Evolutionary conservation across 495 filamentous ascomycete genomes (phyloP), one percentile per base, ranked within the genome.

Genomic region (Penicillium coffeae): DNA sequence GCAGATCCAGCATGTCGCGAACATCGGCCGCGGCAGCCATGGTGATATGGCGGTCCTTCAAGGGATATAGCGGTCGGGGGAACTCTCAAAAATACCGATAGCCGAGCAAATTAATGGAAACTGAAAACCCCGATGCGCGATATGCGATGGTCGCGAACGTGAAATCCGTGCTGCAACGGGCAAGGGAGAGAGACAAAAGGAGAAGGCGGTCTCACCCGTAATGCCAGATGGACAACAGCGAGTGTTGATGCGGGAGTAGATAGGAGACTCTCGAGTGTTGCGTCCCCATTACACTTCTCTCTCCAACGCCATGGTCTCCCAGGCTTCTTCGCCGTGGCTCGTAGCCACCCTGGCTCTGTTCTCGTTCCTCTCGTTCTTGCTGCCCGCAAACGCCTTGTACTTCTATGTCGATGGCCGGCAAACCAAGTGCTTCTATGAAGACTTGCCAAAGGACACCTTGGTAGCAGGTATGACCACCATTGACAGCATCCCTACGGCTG

Each of bases 401-500:
- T 96, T 98, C 80, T 96, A 88, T 76, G 83, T 97, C 68, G 91
- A 97, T 60, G 87, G 86, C 54, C 78, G 81, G 13, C 68, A 75
- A 60, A 61, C 66, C 40, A 73, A 76, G 55, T 98, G 93, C 72
- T 97, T 98, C 83, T 96, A 87, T 72, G 93, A 98, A 76, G 94
- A 97, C 70, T 81, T 98, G 38, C 94, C 91, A 40, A 96, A 97
- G 74, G 94, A 96, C 72, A 98, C 93, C 1, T 72, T 98, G 12
- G 92, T 98, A 40, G 90, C 95, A 35, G 93, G 86, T 88, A 75
- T 49, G 77, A 53, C 14, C n/a, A 21, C 10, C 18, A 3, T 3
- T 22, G 16, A 40, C 3, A 40, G 13, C 7, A 21, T 7, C 18
- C 19, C 0, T 43, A 6, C 41, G 19, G 32, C 19, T 18, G 9